phyloP scores from a whole-genome alignment of 2,329 filamentous ascomycete species.

The Claviceps pusilla region DNA sequence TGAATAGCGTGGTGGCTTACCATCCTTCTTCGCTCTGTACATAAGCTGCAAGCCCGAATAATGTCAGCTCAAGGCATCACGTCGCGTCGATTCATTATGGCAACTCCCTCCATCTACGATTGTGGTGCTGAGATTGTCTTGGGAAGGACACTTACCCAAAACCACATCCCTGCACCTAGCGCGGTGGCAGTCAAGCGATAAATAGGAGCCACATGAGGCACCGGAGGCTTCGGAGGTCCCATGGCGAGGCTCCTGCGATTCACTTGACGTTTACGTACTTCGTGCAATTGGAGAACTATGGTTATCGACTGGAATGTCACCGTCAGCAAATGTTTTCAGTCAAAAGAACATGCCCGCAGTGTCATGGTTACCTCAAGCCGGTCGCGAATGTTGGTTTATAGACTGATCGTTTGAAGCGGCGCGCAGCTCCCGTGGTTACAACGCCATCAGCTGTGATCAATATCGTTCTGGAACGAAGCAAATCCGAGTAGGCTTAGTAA shows the following conservation, averaged over 20 bases:
- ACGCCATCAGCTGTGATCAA: too few species aligned
- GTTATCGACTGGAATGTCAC: background rate
- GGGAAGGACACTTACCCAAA: conserved; percentile 56
- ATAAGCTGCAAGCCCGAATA: conserved; percentile 47
- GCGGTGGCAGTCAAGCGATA: conserved; percentile 80
- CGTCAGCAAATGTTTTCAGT: background rate
- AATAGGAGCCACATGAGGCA: conserved; percentile 40
- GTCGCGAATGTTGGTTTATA: background rate
- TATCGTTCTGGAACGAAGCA: too few species aligned
- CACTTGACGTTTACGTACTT: background rate
- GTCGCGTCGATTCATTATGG: background rate
- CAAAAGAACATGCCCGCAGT: background rate
- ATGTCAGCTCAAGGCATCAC: background rate
- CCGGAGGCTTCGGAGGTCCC: conserved; percentile 25
- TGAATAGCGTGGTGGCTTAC: conserved; percentile 25
- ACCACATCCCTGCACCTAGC: conserved; percentile 95
- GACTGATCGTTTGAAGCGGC: background rate
- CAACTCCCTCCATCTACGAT: background rate
- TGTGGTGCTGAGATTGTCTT: background rate
- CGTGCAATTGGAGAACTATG: background rate
- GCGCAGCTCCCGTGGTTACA: too few species aligned
- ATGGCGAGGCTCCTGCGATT: conserved; percentile 6
- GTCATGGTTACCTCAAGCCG: background rate
- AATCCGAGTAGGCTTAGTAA: background rate
- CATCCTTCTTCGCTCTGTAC: conserved; percentile 94